Base-by-base conservation (phyloP, 257 asterid genomes). In the Scutellaria barbata region DNA sequence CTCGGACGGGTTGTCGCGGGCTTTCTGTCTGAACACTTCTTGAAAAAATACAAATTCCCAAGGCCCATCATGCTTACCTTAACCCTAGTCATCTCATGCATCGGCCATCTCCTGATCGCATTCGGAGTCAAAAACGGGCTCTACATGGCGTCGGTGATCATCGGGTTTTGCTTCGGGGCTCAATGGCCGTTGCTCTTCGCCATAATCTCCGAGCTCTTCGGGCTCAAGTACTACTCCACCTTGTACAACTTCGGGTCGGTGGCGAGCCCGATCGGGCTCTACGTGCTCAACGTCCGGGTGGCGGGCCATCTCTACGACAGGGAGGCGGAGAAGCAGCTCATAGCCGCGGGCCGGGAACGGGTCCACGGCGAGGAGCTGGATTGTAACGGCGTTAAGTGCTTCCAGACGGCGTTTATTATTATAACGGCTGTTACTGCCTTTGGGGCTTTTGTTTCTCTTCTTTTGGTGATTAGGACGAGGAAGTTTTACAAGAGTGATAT, bases 111-210 rank as follows among this genome's bases (percentile, higher is more conserved):
- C 0, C 42, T 88, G 30, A 88, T 90, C 35, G 97, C 96, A 0
- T 87, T 88, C 62, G 73, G 78, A 14, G 90, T 86, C 16, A 81
- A 81, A 0, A 82, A 81, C 58, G 96, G 94, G 17, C 85, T 90
- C 0, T 90, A 90, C 59, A 13, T 88, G 4, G 94, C 97, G 5
- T 90, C 95, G 0, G 89, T 90, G 37, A 78, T 90, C 9, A 90
- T 90, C 56, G 96, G 95, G 7, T 90, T 90, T 75, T 90, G 96
- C 56, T 90, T 90, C 72, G 96, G 96, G 0, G 96, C 96, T 1
- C 96, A 90, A 70, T 88, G 95, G 95, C 96, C 96, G 10, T 41
- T 90, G 50, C 86, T 90, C 0, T 90, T 86, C 58, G 95, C 96
- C 45, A 86, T 90, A 14, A 90, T 90, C 2, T 90, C 96, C 0